phyloP scores from a whole-genome alignment of 306 rosid genomes.

The Quercus robur region DNA sequence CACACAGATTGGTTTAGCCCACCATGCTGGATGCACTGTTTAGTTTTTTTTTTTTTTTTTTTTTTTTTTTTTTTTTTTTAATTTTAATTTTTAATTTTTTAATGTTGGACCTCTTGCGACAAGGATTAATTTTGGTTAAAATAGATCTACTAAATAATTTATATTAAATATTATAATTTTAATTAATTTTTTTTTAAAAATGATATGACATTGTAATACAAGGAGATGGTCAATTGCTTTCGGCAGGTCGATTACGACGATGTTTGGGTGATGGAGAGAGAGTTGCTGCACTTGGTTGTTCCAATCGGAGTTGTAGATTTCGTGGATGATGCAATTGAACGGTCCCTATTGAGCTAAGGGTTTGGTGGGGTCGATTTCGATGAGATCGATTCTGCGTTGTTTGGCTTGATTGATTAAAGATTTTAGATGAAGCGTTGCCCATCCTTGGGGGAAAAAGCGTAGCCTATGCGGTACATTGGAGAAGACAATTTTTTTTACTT shows the following conservation, averaged over 20 bases:
- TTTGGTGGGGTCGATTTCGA: conserved; percentile 2
- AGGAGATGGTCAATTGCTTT: conserved; percentile 23
- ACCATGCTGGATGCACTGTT: too few species aligned
- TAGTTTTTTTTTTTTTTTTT: too few species aligned
- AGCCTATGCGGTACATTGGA: conserved; percentile 21
- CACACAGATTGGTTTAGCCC: too few species aligned
- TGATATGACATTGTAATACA: too few species aligned
- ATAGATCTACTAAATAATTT: too few species aligned
- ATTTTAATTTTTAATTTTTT: too few species aligned
- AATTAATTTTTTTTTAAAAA: too few species aligned
- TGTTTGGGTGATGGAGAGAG: not conserved
- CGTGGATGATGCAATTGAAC: conserved; percentile 34
- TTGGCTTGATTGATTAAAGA: conserved; percentile 21
- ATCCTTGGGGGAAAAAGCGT: conserved; percentile 2
- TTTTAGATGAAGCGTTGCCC: conserved; percentile 17
- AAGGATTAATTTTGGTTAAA: too few species aligned
- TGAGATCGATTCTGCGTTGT: conserved; percentile 18
- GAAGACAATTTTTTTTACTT: too few species aligned
- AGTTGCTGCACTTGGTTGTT: not conserved
- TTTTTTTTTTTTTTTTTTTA: too few species aligned
- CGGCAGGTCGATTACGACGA: conserved; percentile 24
- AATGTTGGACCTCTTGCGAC: too few species aligned
- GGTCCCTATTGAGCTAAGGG: conserved; percentile 27
- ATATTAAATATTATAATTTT: too few species aligned
- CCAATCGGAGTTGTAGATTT: conserved; percentile 24